These are phyloP conservation scores for Microdochium trichocladiopsis DNA, from an alignment of 2,329 filamentous ascomycete species.

Conservation along the genomic window DNA sequence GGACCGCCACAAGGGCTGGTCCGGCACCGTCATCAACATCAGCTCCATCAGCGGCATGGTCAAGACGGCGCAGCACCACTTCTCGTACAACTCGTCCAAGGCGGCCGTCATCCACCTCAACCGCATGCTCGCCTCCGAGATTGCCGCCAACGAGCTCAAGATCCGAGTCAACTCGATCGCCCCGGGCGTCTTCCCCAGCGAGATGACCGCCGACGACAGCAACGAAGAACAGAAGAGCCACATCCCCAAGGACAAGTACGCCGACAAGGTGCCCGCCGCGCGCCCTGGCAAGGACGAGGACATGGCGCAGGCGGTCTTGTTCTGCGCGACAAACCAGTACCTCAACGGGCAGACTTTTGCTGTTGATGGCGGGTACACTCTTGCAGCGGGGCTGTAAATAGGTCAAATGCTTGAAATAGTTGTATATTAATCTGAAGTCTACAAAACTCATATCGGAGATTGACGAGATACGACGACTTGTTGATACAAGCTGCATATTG, in stretches of 20 bases:
- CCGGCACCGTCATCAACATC: constrained; percentile 60
- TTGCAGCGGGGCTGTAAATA: constrained; percentile 26
- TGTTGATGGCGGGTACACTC: constrained; percentile 36
- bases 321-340: constrained; percentile 34
- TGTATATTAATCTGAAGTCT: neutral
- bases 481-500: too few species aligned
- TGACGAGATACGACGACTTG: too few species aligned
- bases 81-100: constrained; percentile 57
- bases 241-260: constrained; percentile 49
- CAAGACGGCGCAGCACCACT: constrained; percentile 58
- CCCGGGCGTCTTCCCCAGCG: constrained; percentile 63
- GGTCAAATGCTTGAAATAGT: neutral
- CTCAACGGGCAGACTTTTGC: constrained; percentile 34
- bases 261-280: constrained; percentile 53
- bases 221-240: constrained; percentile 49
- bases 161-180: constrained; percentile 67
- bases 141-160: constrained; percentile 51
- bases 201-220: constrained; percentile 56
- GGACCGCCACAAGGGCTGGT: constrained; percentile 35
- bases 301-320: constrained; percentile 62
- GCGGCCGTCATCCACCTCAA: constrained; percentile 58
- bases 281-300: constrained; percentile 65
- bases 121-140: constrained; percentile 55
- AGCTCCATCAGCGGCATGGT: constrained; percentile 60
- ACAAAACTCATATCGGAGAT: too few species aligned